Conservation (phyloP, 805 yeast species). For the Wickerhamiella nectarea region DNA sequence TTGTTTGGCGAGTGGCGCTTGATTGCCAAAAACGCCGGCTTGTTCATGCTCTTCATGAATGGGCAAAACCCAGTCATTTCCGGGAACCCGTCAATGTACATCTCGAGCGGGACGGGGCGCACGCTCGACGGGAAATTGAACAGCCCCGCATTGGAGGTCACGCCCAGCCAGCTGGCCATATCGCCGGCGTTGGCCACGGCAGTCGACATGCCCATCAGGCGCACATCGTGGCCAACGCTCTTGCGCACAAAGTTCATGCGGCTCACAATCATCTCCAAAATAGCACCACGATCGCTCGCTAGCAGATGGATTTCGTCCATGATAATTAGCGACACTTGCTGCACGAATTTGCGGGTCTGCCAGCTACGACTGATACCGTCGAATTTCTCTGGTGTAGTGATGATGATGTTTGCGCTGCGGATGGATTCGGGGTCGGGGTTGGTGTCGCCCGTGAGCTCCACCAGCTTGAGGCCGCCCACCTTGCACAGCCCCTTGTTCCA, state of each 20-base stretch:
- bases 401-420: conserved; percentile 55
- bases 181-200: conserved; percentile 79
- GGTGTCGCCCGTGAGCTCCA: conserved; percentile 74
- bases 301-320: conserved; percentile 79
- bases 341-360: conserved; percentile 67
- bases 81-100: conserved; percentile 79
- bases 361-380: conserved; percentile 81
- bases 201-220: conserved; percentile 68
- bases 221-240: conserved; percentile 43
- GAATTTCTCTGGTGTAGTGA: conserved; percentile 77
- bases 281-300: conserved; percentile 79
- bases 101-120: conserved; percentile 72
- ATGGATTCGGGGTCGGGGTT: conserved; percentile 58
- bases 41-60: conserved; percentile 77
- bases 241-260: conserved; percentile 63
- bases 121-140: conserved; percentile 73
- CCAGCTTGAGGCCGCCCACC: conserved; percentile 32
- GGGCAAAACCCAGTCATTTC: conserved; percentile 72
- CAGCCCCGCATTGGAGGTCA: conserved; percentile 40
- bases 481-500: conserved; percentile 37
- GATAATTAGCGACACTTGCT: conserved; percentile 57
- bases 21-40: conserved; percentile 83
- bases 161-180: conserved; percentile 76
- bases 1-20: conserved; percentile 78
- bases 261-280: conserved; percentile 78